phyloP scores from a whole-genome alignment of 768 basidiomycete genomes.

The Pleurotus salmoneostramineus region DNA sequence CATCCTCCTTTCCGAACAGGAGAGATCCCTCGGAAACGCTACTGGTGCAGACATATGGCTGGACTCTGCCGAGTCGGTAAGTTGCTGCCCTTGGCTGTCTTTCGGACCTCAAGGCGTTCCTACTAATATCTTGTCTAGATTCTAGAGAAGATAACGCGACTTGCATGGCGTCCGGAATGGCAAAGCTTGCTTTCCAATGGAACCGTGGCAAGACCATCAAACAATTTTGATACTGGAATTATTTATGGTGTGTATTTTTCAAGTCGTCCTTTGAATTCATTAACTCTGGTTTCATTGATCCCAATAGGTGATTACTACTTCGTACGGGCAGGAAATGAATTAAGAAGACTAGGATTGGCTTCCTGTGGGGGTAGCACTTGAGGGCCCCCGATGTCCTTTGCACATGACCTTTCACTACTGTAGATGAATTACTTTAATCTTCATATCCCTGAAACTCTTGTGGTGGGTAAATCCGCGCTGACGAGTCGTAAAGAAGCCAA shows the following conservation, averaged over 20 bases:
- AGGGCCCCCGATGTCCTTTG: too few species aligned
- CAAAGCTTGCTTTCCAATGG: slow-evolving; percentile 63
- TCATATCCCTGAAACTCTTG: too few species aligned
- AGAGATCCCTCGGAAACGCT: slow-evolving; percentile 22
- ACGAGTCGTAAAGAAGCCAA: background rate
- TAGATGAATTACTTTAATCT: too few species aligned
- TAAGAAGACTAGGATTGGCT: slow-evolving; percentile 26
- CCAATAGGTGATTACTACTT: slow-evolving; percentile 41
- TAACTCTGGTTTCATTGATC: background rate
- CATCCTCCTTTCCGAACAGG: slow-evolving; percentile 46
- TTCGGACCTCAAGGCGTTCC: background rate
- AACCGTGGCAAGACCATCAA: slow-evolving; percentile 54
- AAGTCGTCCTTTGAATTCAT: too few species aligned
- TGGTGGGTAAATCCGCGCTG: too few species aligned
- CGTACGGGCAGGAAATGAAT: slow-evolving; percentile 32
- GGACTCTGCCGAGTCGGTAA: slow-evolving; percentile 44
- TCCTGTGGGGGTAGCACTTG: too few species aligned
- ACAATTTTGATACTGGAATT: slow-evolving; percentile 57
- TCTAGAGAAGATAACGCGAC: slow-evolving; percentile 38
- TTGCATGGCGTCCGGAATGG: slow-evolving; percentile 59
- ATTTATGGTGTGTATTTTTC: slow-evolving; percentile 39
- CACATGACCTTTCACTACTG: too few species aligned
- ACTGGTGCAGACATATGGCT: slow-evolving; percentile 32
- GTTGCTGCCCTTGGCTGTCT: slow-evolving; percentile 9
- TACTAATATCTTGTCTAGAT: slow-evolving; percentile 24